Conservation (phyloP, 2,329 filamentous ascomycete species). For the Colletotrichum costaricense region DNA sequence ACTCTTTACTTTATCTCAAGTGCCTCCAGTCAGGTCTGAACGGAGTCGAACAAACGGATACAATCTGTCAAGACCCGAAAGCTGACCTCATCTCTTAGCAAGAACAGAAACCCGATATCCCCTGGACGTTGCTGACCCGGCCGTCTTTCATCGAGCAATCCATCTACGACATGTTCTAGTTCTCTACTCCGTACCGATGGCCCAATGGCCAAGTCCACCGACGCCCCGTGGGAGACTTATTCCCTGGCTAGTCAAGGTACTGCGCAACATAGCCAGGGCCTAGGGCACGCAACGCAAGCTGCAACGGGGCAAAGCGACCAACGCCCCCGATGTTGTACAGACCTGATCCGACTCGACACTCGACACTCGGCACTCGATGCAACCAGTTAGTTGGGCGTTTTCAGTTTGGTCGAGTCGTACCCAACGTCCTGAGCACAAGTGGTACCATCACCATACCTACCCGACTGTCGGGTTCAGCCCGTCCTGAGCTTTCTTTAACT, state of each 20-base stretch:
- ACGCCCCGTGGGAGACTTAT: not conserved
- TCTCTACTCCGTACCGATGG: not conserved
- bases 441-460: not conserved
- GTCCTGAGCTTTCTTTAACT: not conserved
- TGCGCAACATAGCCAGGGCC: not conserved
- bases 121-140: not conserved
- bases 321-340: not conserved
- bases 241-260: not conserved
- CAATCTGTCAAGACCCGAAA: not conserved
- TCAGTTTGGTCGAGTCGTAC: not conserved
- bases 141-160: not conserved
- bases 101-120: not conserved
- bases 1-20: not conserved
- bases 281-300: not conserved
- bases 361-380: not conserved
- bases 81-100: not conserved
- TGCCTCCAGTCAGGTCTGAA: no score
- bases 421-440: not conserved
- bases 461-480: not conserved
- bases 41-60: no score
- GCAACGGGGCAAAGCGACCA: not conserved
- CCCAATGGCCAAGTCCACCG: not conserved
- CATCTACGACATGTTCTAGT: not conserved
- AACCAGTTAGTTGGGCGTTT: not conserved
- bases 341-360: not conserved